A percentile compares a stretch with the other conserved stretches of the same genome.
phyloP scores from a whole-genome alignment of 129 eudicot species.

The Flaveria brownii region DNA sequence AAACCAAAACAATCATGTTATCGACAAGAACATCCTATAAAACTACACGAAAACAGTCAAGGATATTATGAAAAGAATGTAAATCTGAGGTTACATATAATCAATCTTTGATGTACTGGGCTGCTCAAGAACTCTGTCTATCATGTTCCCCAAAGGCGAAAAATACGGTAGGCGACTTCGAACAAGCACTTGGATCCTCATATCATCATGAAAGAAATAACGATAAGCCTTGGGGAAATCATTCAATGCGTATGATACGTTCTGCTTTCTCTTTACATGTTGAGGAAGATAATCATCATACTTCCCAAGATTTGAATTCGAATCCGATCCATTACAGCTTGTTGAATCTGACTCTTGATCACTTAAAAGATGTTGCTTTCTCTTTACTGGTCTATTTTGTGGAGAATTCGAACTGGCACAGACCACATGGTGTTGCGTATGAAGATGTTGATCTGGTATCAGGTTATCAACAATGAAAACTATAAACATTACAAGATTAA shows the following conservation, averaged over 20 bases:
- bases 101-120: conserved; percentile 57
- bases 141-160: conserved; percentile 45
- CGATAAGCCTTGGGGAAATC: conserved; percentile 49
- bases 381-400: conserved; percentile 33
- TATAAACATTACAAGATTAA: not conserved
- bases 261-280: not conserved
- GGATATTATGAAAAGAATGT: not conserved
- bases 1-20: conserved; percentile 28
- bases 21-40: not conserved
- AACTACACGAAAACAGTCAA: not conserved
- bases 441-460: conserved; percentile 39
- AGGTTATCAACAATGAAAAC: not conserved
- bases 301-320: not conserved
- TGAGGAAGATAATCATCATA: conserved; percentile 13
- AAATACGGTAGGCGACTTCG: conserved; percentile 59
- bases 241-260: conserved; percentile 41
- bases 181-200: conserved; percentile 61
- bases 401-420: conserved; percentile 55
- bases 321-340: conserved; percentile 11
- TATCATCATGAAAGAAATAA: conserved; percentile 56
- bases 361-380: conserved; percentile 10
- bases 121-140: conserved; percentile 37
- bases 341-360: not conserved
- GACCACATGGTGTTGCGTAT: conserved; percentile 34
- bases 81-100: conserved; percentile 59